phyloP scores from a whole-genome alignment of 805 yeast species.

The Saturnispora besseyi region DNA sequence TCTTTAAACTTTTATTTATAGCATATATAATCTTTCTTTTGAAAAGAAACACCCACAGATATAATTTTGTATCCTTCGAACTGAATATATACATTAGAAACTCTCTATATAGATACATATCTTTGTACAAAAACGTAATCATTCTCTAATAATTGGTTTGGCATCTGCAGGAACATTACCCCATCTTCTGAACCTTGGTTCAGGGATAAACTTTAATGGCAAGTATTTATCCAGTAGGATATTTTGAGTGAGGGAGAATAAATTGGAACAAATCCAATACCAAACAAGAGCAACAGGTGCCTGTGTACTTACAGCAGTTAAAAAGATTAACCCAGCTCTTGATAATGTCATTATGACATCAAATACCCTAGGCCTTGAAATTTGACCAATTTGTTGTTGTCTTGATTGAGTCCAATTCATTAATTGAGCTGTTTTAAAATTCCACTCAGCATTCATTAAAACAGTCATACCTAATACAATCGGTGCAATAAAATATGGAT shows the following conservation, averaged over 20 bases:
- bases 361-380: conserved; percentile 42
- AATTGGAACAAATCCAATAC: conserved; percentile 88
- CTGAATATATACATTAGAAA: not conserved
- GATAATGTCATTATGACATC: conserved; percentile 63
- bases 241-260: conserved; percentile 70
- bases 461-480: conserved; percentile 61
- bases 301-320: conserved; percentile 78
- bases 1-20: not conserved
- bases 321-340: conserved; percentile 63
- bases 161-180: conserved; percentile 9
- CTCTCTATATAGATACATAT: not conserved
- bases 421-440: conserved; percentile 52
- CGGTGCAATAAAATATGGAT: conserved; percentile 61
- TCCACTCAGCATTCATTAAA: conserved; percentile 76
- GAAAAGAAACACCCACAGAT: not conserved
- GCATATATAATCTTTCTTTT: not conserved
- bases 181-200: conserved; percentile 19
- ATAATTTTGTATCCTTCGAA: not conserved
- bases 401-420: conserved; percentile 35
- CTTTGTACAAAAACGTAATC: not conserved
- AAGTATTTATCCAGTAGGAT: conserved; percentile 52
- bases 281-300: conserved; percentile 75
- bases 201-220: conserved; percentile 50
- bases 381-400: conserved; percentile 4
- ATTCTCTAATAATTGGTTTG: conserved; percentile 1